Percentiles rank a stretch among this genome's conserved stretches.
Evolutionary conservation across 2,329 filamentous ascomycete genomes (phyloP).

Genomic region (Colletotrichum horii): DNA sequence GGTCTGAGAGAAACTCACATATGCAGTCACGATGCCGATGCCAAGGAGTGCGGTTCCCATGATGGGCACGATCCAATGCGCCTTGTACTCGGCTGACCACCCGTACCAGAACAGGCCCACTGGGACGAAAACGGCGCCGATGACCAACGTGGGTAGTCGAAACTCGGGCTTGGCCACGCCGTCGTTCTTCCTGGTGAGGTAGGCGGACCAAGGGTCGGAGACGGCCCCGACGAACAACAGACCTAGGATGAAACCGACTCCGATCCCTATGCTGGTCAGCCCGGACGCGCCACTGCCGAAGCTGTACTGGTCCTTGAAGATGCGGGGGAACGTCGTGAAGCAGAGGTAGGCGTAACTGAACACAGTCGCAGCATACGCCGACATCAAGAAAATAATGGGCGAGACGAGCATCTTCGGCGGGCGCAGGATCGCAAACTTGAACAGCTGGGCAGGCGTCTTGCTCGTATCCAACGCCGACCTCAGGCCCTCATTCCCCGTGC

Average conservation of each 20-base stretch:
- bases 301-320: constrained; percentile 39
- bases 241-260: constrained; percentile 29
- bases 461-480: constrained; percentile 8
- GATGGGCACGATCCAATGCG: constrained; percentile 66
- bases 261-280: constrained; percentile 57
- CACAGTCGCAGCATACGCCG: constrained; percentile 39
- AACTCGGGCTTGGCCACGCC: constrained; percentile 25
- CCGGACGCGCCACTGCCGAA: constrained; percentile 30
- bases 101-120: constrained; percentile 62
- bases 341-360: constrained; percentile 41
- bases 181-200: constrained; percentile 17
- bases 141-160: constrained; percentile 25
- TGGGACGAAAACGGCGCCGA: constrained; percentile 28
- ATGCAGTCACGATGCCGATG: constrained; percentile 34
- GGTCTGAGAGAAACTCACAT: neutral
- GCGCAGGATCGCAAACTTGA: constrained; percentile 42
- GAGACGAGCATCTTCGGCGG: constrained; percentile 56
- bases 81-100: constrained; percentile 56
- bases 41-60: constrained; percentile 60
- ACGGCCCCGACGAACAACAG: constrained; percentile 3
- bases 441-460: constrained; percentile 27
- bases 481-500: constrained; percentile 34
- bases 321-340: constrained; percentile 44
- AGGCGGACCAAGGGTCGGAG: constrained; percentile 17
- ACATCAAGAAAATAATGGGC: constrained; percentile 55